Conservation (phyloP, 805 yeast genomes). For the Wickerhamomyces chaumierensis region DNA sequence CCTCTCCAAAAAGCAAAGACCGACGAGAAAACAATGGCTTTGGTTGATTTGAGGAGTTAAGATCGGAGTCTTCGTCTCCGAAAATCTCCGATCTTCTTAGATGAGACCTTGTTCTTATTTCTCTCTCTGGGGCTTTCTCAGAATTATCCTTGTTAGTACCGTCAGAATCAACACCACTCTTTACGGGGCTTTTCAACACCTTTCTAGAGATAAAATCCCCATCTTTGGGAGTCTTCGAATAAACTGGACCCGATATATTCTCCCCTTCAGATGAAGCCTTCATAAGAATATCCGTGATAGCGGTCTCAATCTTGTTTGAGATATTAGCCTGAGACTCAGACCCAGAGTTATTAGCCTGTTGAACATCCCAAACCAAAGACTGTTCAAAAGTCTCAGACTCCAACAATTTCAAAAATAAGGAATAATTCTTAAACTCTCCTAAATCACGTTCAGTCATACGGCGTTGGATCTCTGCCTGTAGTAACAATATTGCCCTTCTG, state of each 20-base stretch:
- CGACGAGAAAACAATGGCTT: not conserved
- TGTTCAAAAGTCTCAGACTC: constrained; percentile 29
- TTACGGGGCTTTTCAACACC: not conserved
- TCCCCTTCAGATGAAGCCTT: constrained; percentile 5
- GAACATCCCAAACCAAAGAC: constrained; percentile 18
- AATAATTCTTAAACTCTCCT: constrained; percentile 50
- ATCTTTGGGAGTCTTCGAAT: not conserved
- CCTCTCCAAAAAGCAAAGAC: too few relatives aligned
- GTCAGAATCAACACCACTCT: not conserved
- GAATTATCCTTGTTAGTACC: constrained; percentile 2
- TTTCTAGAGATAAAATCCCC: not conserved
- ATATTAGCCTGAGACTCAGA: not conserved
- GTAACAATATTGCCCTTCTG: constrained; percentile 42
- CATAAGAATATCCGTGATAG: constrained; percentile 20
- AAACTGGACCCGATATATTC: not conserved
- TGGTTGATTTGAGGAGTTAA: constrained; percentile 3
- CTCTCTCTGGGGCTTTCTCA: too few relatives aligned
- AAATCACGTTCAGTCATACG: constrained; percentile 42
- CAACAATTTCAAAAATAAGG: constrained; percentile 38
- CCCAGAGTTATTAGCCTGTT: constrained; percentile 8
- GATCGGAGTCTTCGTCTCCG: constrained; percentile 17
- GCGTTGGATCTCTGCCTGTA: constrained; percentile 44
- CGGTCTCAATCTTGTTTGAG: constrained; percentile 22
- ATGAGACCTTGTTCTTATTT: too few relatives aligned
- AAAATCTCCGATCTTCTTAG: constrained; percentile 2